Evolutionary conservation across 2,329 filamentous ascomycete species (phyloP), one percentile per base, ranked within the genome.

Genomic region (Ophiostoma novo-ulmi): DNA sequence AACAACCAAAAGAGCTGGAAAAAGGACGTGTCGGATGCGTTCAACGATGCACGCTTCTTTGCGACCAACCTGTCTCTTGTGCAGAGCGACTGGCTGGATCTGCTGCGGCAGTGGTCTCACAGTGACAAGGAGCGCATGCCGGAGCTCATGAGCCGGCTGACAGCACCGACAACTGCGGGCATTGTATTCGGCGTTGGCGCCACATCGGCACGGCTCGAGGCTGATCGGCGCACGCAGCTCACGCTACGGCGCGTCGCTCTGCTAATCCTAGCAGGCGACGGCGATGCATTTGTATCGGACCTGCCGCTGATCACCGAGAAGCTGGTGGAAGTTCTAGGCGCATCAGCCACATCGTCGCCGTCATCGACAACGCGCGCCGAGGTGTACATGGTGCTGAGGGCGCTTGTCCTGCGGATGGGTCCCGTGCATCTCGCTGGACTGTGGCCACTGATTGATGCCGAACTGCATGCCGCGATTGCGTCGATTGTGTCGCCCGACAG

Each of bases 161-260:
- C 89, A 6, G 95, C 94, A 4, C 95, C 95, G 6, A 93, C 94
- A 1, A 94, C 94, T 17, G 95, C 96, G 0, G 95, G 95, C 10
- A 96, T 99, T 75, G 94, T 99, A 78, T 99, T 99, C 77, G 95
- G 95, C n/a, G 95, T 99, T 0, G 96, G 96, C 13, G 95, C 95
- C 7, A 93, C 92, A 31, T 96, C 94, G 63, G 95, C 95, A 48
- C 87, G 95, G 71, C 86, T 96, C n/a, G 95, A 99, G 80, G 93
- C 96, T 6, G 95, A 99, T 79, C 90, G 94, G 71, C 95, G 91
- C 80, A 93, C 94, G 0, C 94, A 98, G 79, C 85, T 97, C 39
- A 97, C 93, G 74, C 85, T 99, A 22, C 90, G 94, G 14, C 88
- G 95, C 66, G 88, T 96, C 66, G 88, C 93, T 5, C 85, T 93